These are phyloP conservation scores for Xanthoceras sorbifolium DNA, from an alignment of 345 rosid genomes.

Conservation along the genomic window DNA sequence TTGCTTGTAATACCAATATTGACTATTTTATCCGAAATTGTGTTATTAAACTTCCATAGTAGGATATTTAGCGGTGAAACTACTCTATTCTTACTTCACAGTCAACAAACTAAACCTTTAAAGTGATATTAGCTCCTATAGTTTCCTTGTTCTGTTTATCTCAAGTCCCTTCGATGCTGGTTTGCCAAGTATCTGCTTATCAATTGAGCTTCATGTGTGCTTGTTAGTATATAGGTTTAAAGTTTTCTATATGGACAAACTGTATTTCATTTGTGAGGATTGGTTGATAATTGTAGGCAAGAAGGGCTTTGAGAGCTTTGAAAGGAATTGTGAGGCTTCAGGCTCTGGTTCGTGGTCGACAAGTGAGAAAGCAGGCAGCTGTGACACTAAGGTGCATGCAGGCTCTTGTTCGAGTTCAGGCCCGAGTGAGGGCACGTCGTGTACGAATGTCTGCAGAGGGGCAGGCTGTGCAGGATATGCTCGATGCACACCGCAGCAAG, in stretches of 20 bases:
- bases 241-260: not conserved
- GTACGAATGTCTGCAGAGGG: slow-evolving; percentile 88
- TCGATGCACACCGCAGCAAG: slow-evolving; percentile 57
- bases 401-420: slow-evolving; percentile 95
- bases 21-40: no score
- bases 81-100: not conserved
- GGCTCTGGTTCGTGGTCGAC: slow-evolving; percentile 90
- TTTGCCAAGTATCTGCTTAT: no score
- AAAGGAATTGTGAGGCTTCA: slow-evolving; percentile 94
- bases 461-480: slow-evolving; percentile 73
- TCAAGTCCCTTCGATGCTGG: no score
- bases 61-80: slow-evolving; percentile 1
- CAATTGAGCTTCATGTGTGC: not conserved
- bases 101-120: not conserved
- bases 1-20: no score
- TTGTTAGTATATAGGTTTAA: not conserved
- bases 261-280: not conserved
- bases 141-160: not conserved
- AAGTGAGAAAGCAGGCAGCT: slow-evolving; percentile 97
- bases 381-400: slow-evolving; percentile 96
- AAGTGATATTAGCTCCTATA: not conserved
- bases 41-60: not conserved
- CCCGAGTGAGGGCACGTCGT: slow-evolving; percentile 89
- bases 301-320: slow-evolving; percentile 87
- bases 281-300: slow-evolving; percentile 48